Evolutionary conservation across 805 yeast genomes (phyloP).

Genomic region (Monosporozyma solicola): DNA sequence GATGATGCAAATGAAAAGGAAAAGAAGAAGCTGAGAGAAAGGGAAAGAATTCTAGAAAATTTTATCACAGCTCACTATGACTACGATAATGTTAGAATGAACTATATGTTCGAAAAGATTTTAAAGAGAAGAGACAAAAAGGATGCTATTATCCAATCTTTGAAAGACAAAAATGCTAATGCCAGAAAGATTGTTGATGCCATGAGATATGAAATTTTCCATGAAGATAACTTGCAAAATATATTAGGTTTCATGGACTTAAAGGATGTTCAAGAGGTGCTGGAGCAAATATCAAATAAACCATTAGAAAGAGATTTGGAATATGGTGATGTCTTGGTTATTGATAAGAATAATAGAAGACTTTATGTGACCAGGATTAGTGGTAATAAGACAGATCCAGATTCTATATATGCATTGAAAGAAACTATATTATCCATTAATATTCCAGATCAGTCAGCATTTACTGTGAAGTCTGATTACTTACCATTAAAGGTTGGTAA

Average conservation of each 20-base stretch:
- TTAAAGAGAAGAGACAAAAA: slow-evolving; percentile 36
- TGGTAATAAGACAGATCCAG: slow-evolving; percentile 33
- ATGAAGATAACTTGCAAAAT: slow-evolving; percentile 36
- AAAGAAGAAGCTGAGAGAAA: slow-evolving; percentile 15
- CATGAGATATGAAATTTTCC: slow-evolving; percentile 41
- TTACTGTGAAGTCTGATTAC: neutral
- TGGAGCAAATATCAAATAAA: slow-evolving; percentile 7
- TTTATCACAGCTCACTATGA: slow-evolving; percentile 36
- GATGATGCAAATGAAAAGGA: neutral
- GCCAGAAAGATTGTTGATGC: slow-evolving; percentile 38
- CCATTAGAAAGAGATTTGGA: slow-evolving; percentile 10
- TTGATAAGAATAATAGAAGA: slow-evolving; percentile 33
- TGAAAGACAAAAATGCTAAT: slow-evolving; percentile 39
- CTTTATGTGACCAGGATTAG: slow-evolving; percentile 27
- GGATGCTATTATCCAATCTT: slow-evolving; percentile 32
- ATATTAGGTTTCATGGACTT: slow-evolving; percentile 46
- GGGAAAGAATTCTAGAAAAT: slow-evolving; percentile 17
- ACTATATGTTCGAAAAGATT: slow-evolving; percentile 32
- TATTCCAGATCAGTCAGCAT: slow-evolving; percentile 22
- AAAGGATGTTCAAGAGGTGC: slow-evolving; percentile 28
- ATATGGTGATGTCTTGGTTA: slow-evolving; percentile 49
- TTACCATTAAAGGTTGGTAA: neutral
- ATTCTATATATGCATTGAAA: slow-evolving; percentile 29
- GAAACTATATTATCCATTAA: slow-evolving; percentile 34
- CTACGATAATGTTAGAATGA: slow-evolving; percentile 37